Evolutionary conservation across 2,329 filamentous ascomycete genomes (phyloP).

Genomic region (Aaosphaeria arxii): DNA sequence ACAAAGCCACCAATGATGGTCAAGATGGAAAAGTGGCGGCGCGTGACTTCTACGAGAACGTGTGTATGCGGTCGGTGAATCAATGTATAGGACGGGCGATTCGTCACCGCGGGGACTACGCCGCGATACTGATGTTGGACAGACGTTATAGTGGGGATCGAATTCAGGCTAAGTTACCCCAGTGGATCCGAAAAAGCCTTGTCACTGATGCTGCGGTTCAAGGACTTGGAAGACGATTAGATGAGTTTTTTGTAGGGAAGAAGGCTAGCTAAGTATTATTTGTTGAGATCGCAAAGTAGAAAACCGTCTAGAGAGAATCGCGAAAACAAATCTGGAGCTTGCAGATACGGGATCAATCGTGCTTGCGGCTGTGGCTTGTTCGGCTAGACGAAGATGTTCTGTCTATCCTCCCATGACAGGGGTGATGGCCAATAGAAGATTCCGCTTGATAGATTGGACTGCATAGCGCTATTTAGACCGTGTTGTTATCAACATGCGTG

Average conservation of each 20-base stretch:
- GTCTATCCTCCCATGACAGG: too few species aligned
- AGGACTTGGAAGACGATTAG: constrained; percentile 42
- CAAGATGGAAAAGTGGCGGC: constrained; percentile 50
- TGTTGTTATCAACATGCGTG: too few species aligned
- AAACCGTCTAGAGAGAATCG: neutral
- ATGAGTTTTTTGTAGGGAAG: constrained; percentile 37
- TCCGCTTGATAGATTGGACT: too few species aligned
- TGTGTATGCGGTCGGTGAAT: constrained; percentile 95
- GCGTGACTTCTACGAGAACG: constrained; percentile 85
- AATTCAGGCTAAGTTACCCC: constrained; percentile 77
- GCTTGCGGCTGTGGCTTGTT: too few species aligned
- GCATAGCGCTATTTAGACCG: too few species aligned
- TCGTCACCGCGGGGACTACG: constrained; percentile 83
- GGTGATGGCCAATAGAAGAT: too few species aligned
- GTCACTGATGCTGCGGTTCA: constrained; percentile 33
- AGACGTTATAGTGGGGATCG: constrained; percentile 70
- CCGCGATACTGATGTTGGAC: constrained; percentile 83
- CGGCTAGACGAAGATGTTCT: too few species aligned
- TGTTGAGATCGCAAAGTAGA: neutral
- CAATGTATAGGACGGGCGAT: constrained; percentile 94
- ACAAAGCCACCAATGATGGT: constrained; percentile 44
- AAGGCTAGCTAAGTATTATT: neutral
- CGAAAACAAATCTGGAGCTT: too few species aligned
- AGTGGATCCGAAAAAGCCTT: constrained; percentile 80
- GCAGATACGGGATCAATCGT: too few species aligned